phyloP scores from a whole-genome alignment of 306 rosid genomes.

The Ziziphus jujuba region DNA sequence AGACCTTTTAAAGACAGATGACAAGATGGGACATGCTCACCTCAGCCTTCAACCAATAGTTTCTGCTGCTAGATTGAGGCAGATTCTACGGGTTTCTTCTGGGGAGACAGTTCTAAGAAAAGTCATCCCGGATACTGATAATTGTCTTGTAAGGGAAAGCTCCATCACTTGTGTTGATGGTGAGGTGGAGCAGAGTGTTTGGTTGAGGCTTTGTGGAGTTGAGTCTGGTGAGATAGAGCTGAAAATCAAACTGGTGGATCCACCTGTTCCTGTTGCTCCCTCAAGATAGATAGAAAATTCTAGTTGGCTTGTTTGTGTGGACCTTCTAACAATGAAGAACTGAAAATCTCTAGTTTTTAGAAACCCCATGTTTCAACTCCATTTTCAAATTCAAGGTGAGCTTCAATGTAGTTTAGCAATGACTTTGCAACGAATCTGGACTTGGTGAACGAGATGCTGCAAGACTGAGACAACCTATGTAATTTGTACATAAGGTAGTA shows the following conservation, averaged over 20 bases:
- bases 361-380: slow-evolving; percentile 22
- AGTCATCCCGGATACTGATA: slow-evolving; percentile 71
- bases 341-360: slow-evolving; percentile 17
- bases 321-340: slow-evolving; percentile 37
- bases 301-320: slow-evolving; percentile 19
- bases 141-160: slow-evolving; percentile 85
- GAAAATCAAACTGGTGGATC: slow-evolving; percentile 59
- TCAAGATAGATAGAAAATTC: slow-evolving; percentile 22
- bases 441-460: neutral
- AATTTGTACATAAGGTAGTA: neutral
- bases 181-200: slow-evolving; percentile 76
- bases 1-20: slow-evolving; percentile 89
- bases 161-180: slow-evolving; percentile 71
- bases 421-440: neutral
- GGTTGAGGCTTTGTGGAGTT: slow-evolving; percentile 85
- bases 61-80: slow-evolving; percentile 78
- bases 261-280: slow-evolving; percentile 29
- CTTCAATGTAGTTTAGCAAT: slow-evolving; percentile 3
- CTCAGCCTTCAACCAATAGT: slow-evolving; percentile 83
- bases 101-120: slow-evolving; percentile 74
- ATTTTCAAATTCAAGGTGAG: slow-evolving; percentile 7
- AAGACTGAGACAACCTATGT: neutral
- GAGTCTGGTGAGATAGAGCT: slow-evolving; percentile 90
- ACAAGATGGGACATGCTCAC: slow-evolving; percentile 93
- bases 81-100: slow-evolving; percentile 53